Base-by-base conservation (phyloP, 2,329 filamentous ascomycete genomes). In the Pseudogymnoascus sp. region DNA sequence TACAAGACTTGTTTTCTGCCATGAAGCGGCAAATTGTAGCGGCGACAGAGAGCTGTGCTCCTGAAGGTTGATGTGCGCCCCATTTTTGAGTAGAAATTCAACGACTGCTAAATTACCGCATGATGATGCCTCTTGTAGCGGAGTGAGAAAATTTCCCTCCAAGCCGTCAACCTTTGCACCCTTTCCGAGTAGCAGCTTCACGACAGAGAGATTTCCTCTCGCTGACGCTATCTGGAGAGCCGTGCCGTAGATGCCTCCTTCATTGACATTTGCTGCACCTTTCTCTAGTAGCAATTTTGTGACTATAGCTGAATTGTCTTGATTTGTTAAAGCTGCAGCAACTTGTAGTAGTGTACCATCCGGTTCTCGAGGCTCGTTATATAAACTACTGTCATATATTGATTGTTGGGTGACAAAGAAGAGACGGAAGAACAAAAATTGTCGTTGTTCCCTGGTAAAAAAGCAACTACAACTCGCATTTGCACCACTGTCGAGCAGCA, bases 201-300 rank as follows among this genome's bases (percentile, higher is more conserved):
- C 6, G 6, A 45, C 39, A 26, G 13, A 4, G 7, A 26, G 4
- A n/a, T 26, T n/a, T 45, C 39, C 21, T 9, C 21, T 45, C 19
- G 18, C 18, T 39, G 39, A 45, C 3, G 39, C 39, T 45, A 23
- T 23, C 12, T 26, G 12, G 9, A 60, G 2, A 21, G 60, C 60
- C 18, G 21, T 52, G 33, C 37, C 35, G 2, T 23, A 39, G n/a
- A 8, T 21, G 21, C 37, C 39, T 33, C 30, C 19, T 33, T 15
- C 48, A 13, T 60, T 58, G 28, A 58, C 59, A 5, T n/a, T n/a
- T 58, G 26, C 12, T n/a, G 48, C 59, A 2, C 59, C 59, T 9
- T 56, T 56, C 8, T 34, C 26, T 3, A 56, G n/a, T 7, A 56
- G 48, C 2, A 56, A 12, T 33, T 35, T 56, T 35, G 33, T 21